phyloP scores from a whole-genome alignment of 73 alveolate genomes.

The Stentor coeruleus region DNA sequence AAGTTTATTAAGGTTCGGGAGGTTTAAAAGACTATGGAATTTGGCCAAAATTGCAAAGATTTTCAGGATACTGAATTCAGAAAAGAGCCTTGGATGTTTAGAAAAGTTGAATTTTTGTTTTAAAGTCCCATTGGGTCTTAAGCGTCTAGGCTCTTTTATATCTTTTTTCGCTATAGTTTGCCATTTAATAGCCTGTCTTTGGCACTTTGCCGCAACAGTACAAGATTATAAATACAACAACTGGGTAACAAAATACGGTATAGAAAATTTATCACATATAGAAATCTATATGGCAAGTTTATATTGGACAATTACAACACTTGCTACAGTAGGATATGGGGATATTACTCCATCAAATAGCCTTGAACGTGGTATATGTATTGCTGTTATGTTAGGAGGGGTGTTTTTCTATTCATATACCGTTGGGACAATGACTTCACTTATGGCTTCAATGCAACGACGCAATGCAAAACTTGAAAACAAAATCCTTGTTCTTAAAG shows the following conservation, averaged over 20 bases:
- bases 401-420: conserved; percentile 78
- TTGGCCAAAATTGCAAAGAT: conserved; percentile 48
- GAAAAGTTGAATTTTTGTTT: conserved; percentile 3
- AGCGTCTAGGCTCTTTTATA: conserved; percentile 58
- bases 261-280: conserved; percentile 31
- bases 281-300: conserved; percentile 49
- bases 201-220: conserved; percentile 54
- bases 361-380: conserved; percentile 53
- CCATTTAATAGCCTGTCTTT: conserved; percentile 69
- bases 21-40: conserved; percentile 62
- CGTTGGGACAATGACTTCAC: conserved; percentile 74
- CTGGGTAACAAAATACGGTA: conserved; percentile 61
- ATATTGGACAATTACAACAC: conserved; percentile 72
- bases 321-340: conserved; percentile 84
- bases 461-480: conserved; percentile 16
- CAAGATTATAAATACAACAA: conserved; percentile 45
- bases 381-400: conserved; percentile 68
- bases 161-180: conserved; percentile 46
- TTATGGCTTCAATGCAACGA: conserved; percentile 54
- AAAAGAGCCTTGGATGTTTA: not conserved
- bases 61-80: conserved; percentile 1
- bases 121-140: conserved; percentile 56
- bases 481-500: conserved; percentile 15
- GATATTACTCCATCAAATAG: conserved; percentile 57
- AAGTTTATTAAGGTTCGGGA: conserved; percentile 54